Evolutionary conservation across 805 yeast species (phyloP), one percentile per base, ranked within the genome.

Genomic region (Clavispora vitiphila): DNA sequence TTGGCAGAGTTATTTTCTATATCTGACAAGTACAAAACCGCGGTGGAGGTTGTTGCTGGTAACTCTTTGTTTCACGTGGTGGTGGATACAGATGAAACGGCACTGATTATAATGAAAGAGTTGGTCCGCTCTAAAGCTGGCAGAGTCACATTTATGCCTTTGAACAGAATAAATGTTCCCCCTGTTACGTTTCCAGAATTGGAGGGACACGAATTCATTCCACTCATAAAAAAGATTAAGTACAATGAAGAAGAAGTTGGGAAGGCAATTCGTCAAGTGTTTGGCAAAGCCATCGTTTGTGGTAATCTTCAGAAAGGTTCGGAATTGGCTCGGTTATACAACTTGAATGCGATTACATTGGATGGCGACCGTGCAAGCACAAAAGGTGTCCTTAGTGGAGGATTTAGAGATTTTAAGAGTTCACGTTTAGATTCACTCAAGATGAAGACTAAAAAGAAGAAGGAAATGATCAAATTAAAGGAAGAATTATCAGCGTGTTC

Each of bases 311-410:
- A 75, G 37, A 70, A 72, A 23, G 95, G 95, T 3, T 70, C 81
- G 2, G 82, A 80, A 50, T 64, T 85, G 22, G 81, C 96, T 0
- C 76, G 76, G 36, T 61, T 67, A 8, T 76, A 70, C 57, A 76
- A 77, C 23, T 63, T 90, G 19, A 81, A 77, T 51, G 86, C 96
- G 1, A 84, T 93, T 12, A 93, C 99, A 0, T 65, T 91, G 14
- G 95, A 87, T 60, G 99, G 99, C 51, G 98, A 93, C 58, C 71
- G 87, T 49, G 87, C 87, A 38, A 95, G 87, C 52, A 80, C 78
- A 36, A 78, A 72, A 49, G 99, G 99, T 61, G 85, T 84, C 2
- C 61, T 93, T 35, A 80, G 87, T 19, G 98, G 98, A 62, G 98
- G 98, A 37, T 87, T 76, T 54, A 76, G 86, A 50, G 93, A 86